Base-by-base conservation (phyloP, 140 eudicot genomes). In the Stevia rebaudiana region DNA sequence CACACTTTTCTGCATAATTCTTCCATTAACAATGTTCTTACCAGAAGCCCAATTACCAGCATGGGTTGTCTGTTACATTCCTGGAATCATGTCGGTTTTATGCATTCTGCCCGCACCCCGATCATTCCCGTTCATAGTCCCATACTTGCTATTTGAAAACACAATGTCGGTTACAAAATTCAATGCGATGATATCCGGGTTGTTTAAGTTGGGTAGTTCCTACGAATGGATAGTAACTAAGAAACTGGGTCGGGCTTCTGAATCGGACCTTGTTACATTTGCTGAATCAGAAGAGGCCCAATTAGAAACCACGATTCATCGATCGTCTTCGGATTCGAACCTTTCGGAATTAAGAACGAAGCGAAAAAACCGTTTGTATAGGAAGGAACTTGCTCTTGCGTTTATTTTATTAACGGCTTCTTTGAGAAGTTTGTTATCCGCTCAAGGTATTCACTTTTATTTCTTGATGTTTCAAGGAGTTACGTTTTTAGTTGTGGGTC, bases 161-260 rank as follows among this genome's bases (percentile, higher is more conserved):
- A 90, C 97, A 11, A 84, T 90, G 97, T 90, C 97, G 0, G 95
- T 90, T 7, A 90, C 97, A 63, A 90, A 86, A 75, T 90, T 90
- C 67, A 84, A 87, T 56, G 97, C 97, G 35, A 90, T 90, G 97
- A 70, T 86, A 60, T 79, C 95, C 3, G 97, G 97, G 9, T 71
- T 86, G 25, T 90, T 90, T 43, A 82, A 75, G 35, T 70, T 90
- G 21, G 87, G 86, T 51, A 79, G 86, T 50, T 79, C 97, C 24
- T 85, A 89, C 16, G 97, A 89, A 73, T 89, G 97, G 97, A 80
- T 90, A 3, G 97, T 90, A 11, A 90, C 97, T 19, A 90, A 90
- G 48, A 90, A 90, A 69, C 37, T 74, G 31, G 97, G 97, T 10
- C 60, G 97, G 31, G 77, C 97, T 40, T 90, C 97, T 12, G 97